Percentiles rank a stretch among this genome's conserved stretches.
Conservation (phyloP, 768 basidiomycete genomes). For the Mycena indigotica region DNA sequence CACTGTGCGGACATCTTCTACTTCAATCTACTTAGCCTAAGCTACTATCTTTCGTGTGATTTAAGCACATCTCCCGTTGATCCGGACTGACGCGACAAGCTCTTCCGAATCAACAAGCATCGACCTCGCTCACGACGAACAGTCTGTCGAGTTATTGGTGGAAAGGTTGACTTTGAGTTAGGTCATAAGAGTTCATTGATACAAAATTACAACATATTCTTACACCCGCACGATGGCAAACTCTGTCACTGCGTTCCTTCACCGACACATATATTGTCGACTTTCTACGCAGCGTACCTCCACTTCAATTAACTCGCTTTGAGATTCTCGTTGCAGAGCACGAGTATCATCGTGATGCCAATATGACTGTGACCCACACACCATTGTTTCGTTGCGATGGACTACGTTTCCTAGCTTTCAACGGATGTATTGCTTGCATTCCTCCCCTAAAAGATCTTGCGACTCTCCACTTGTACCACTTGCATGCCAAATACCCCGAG, state of each 20-base stretch:
- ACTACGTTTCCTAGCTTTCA: conserved; percentile 12
- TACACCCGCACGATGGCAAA: neutral
- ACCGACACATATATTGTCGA: neutral
- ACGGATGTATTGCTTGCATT: conserved; percentile 17
- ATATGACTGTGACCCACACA: conserved; percentile 1
- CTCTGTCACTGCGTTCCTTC: neutral
- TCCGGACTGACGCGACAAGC: too few species aligned
- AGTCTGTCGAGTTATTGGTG: too few species aligned
- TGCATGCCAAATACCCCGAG: conserved; percentile 10
- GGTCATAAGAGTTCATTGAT: too few species aligned
- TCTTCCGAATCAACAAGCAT: too few species aligned
- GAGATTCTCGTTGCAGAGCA: neutral
- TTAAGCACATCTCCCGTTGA: too few species aligned
- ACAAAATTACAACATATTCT: too few species aligned
- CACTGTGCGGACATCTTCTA: too few species aligned
- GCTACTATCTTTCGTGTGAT: too few species aligned
- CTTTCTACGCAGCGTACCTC: neutral
- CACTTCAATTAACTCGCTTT: neutral
- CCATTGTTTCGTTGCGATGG: conserved; percentile 9
- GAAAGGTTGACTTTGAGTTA: too few species aligned
- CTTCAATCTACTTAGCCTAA: too few species aligned
- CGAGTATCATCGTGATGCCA: too few species aligned
- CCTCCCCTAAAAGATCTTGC: conserved; percentile 16
- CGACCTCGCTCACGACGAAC: too few species aligned
- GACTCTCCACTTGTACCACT: conserved; percentile 7